Percentiles rank a stretch among this genome's conserved stretches.
These are phyloP conservation scores for Juglanconis oblonga DNA, from an alignment of 2,329 filamentous ascomycete genomes.

Conservation along the genomic window DNA sequence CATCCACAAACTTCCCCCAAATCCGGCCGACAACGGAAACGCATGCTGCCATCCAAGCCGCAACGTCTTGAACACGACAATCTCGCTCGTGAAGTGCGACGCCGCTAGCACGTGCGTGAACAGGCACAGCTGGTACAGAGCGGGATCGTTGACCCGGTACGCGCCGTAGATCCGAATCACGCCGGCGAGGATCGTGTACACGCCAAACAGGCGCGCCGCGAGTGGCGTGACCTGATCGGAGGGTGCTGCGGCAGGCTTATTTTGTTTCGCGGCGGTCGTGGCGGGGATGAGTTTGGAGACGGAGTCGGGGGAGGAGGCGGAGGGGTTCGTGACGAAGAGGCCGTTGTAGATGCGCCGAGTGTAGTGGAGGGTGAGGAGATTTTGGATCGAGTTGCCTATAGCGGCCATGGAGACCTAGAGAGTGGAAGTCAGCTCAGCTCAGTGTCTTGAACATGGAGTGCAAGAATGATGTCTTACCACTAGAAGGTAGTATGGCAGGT, in stretches of 20 bases:
- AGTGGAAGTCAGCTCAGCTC: not conserved
- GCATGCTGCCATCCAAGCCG: constrained; percentile 56
- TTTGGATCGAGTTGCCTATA: constrained; percentile 80
- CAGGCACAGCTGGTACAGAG: constrained; percentile 75
- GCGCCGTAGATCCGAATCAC: constrained; percentile 79
- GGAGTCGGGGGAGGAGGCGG: constrained; percentile 38
- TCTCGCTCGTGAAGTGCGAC: constrained; percentile 76
- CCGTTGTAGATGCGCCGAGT: constrained; percentile 85
- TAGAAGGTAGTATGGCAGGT: constrained; percentile 58
- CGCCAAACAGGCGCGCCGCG: constrained; percentile 77
- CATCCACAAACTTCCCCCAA: constrained; percentile 57
- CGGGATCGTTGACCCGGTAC: constrained; percentile 71
- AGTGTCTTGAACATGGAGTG: not conserved
- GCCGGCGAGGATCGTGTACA: constrained; percentile 78
- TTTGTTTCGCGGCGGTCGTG: constrained; percentile 38
- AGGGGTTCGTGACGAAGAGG: constrained; percentile 51
- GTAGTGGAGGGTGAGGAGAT: constrained; percentile 76
- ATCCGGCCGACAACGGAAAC: constrained; percentile 50
- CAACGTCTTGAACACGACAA: constrained; percentile 74
- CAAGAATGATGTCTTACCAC: constrained; percentile 38
- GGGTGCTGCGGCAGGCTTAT: constrained; percentile 36
- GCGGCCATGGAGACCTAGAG: constrained; percentile 76
- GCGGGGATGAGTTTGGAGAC: constrained; percentile 51
- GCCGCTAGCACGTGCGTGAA: constrained; percentile 80
- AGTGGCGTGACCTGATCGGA: constrained; percentile 69